Evolutionary conservation across 2,329 filamentous ascomycete species (phyloP).

Genomic region (Tolypocladium tundrense): DNA sequence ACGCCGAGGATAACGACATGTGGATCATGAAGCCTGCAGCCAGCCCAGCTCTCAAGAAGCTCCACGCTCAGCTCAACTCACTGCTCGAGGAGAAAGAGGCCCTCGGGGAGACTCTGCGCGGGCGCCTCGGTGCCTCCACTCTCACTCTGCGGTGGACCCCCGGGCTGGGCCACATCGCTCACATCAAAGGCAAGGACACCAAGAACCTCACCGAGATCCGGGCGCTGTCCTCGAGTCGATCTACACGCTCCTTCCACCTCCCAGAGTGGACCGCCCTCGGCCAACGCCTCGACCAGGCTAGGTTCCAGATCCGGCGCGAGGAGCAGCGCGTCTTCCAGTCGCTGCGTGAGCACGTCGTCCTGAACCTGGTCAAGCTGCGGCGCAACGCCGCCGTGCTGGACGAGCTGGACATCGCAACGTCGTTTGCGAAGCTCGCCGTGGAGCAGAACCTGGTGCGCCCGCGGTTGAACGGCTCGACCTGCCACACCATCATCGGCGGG

Average conservation of each 20-base stretch:
- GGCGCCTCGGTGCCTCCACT: constrained; percentile 49
- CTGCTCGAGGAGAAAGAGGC: constrained; percentile 49
- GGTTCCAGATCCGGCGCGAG: constrained; percentile 69
- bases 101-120: constrained; percentile 52
- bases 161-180: constrained; percentile 78
- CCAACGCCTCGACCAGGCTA: constrained; percentile 65
- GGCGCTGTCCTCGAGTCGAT: constrained; percentile 66
- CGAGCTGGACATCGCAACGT: constrained; percentile 82
- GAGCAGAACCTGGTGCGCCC: constrained; percentile 69
- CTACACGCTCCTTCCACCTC: constrained; percentile 75
- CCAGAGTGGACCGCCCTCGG: constrained; percentile 79
- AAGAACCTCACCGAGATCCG: constrained; percentile 21
- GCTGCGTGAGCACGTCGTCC: constrained; percentile 66
- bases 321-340: constrained; percentile 70
- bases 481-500: constrained; percentile 72
- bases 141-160: constrained; percentile 81
- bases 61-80: constrained; percentile 57
- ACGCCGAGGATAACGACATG: constrained; percentile 47
- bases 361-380: constrained; percentile 74
- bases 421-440: constrained; percentile 68
- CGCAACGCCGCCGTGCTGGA: constrained; percentile 87
- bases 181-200: constrained; percentile 74
- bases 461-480: constrained; percentile 50
- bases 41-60: constrained; percentile 50
- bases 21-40: constrained; percentile 62